Percentiles rank a stretch among this genome's conserved stretches.
Conservation (phyloP, 352 stramenopile species). For the Pythium periplocum region DNA sequence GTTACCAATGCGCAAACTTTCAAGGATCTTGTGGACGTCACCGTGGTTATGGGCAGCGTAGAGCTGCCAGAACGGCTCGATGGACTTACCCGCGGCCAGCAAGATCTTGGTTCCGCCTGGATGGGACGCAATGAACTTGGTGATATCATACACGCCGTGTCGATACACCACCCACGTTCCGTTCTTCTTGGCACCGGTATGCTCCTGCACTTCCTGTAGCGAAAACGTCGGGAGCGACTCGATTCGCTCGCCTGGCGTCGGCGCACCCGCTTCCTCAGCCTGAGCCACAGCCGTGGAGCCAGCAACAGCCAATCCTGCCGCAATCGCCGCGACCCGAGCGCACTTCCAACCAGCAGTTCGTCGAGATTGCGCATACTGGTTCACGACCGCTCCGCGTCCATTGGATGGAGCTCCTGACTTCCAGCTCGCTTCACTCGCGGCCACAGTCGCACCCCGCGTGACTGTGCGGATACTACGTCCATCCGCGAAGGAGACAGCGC, state of each 20-base stretch:
- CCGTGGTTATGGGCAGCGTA: conserved; percentile 95
- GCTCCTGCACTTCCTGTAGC: conserved; percentile 64
- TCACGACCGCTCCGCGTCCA: neutral
- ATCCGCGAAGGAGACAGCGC: neutral
- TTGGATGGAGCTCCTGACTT: no score
- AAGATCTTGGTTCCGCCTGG: conserved; percentile 90
- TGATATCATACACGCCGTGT: conserved; percentile 96
- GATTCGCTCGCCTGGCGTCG: conserved; percentile 27
- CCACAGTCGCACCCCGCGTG: no score
- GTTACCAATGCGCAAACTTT: conserved; percentile 89
- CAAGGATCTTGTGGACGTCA: conserved; percentile 90
- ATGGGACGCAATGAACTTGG: conserved; percentile 93
- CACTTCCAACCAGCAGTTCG: no score
- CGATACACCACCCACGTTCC: conserved; percentile 93
- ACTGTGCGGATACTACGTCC: conserved; percentile 5
- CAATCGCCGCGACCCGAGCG: neutral
- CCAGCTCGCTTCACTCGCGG: no score
- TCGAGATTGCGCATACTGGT: neutral
- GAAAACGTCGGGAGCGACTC: conserved; percentile 53
- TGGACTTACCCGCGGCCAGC: conserved; percentile 78
- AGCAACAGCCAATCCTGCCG: neutral
- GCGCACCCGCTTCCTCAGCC: neutral
- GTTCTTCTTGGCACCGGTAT: conserved; percentile 62
- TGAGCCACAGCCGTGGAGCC: neutral
- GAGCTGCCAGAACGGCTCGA: conserved; percentile 94